These are phyloP conservation scores for Meripilus lineatus DNA, from an alignment of 1,284 basidiomycete genomes.

Conservation along the genomic window DNA sequence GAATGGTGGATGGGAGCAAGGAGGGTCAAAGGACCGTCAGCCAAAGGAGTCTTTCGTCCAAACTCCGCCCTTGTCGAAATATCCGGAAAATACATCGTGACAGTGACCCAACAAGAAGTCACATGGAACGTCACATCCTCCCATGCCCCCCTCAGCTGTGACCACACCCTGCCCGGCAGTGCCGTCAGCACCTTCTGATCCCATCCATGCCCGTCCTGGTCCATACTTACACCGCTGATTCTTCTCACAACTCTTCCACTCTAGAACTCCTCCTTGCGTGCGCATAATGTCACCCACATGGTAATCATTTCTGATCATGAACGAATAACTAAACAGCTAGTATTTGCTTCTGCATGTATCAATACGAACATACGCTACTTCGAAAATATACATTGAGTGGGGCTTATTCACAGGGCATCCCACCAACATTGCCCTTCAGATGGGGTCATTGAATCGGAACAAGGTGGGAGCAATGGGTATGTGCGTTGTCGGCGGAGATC, in stretches of 20 bases:
- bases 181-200: too few relatives aligned
- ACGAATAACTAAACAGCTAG: not conserved
- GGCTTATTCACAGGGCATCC: too few relatives aligned
- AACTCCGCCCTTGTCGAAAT: slow-evolving; percentile 34
- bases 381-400: too few relatives aligned
- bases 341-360: not conserved
- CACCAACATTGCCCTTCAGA: too few relatives aligned
- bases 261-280: slow-evolving; percentile 1
- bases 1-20: slow-evolving; percentile 39
- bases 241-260: not conserved
- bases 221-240: not conserved
- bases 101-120: not conserved
- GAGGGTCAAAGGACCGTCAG: slow-evolving; percentile 23
- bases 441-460: slow-evolving; percentile 7
- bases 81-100: not conserved
- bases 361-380: too few relatives aligned
- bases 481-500: slow-evolving; percentile 20
- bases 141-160: slow-evolving; percentile 2
- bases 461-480: slow-evolving; percentile 13
- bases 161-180: not conserved
- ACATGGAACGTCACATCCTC: not conserved
- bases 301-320: not conserved
- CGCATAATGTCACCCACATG: not conserved
- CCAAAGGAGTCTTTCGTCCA: slow-evolving; percentile 26
- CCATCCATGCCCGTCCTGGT: not conserved